Base-by-base conservation (phyloP, 2,329 filamentous ascomycete genomes). In the Penicillium griseofulvum region DNA sequence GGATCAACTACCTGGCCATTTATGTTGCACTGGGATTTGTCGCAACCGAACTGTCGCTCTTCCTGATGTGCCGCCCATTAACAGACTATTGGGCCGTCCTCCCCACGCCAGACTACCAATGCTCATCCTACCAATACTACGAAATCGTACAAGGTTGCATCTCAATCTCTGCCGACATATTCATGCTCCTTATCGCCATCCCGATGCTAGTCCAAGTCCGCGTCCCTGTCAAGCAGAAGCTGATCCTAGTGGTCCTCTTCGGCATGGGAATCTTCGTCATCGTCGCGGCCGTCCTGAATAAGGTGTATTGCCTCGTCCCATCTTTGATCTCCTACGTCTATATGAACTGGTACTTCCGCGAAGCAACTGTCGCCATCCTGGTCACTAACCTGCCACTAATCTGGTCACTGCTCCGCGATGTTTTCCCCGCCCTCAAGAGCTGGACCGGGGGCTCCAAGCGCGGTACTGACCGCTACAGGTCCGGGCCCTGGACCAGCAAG, bases 371-470 rank as follows among this genome's bases (percentile, higher is more conserved):
- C 16, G 74, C 74, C 28, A 67, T 78, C 31, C 68, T 81, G 1
- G 79, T 82, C 17, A 80, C 80, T 56, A 82, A 81, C 54, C 65
- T 82, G 1, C 79, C 79, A 0, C 77, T 79, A 39, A 74, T 80
- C 12, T 82, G 80, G 80, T 79, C 79, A 1, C 71, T 82, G 2
- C 64, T 82, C 8, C 72, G 78, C 16, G 76, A 80, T 49, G 62
- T 80, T 19, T 82, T 82, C 69, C 74, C 73, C 2, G 65, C 64
- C 1, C 65, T 75, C 57, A 72, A 71, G 59, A 74, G 71, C 55
- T 75, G 73, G 73, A 73, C 71, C 11, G 72, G 72, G 2, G 71
- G 71, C 28, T 74, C 72, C 10, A 71, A 66, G 49, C 63, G 66
- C 26, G 63, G 55, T 17, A 68, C 71, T 10, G 69, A 73, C 22